Conservation (phyloP, 495 filamentous ascomycete species). For the Penicillium cosmopolitanum region DNA sequence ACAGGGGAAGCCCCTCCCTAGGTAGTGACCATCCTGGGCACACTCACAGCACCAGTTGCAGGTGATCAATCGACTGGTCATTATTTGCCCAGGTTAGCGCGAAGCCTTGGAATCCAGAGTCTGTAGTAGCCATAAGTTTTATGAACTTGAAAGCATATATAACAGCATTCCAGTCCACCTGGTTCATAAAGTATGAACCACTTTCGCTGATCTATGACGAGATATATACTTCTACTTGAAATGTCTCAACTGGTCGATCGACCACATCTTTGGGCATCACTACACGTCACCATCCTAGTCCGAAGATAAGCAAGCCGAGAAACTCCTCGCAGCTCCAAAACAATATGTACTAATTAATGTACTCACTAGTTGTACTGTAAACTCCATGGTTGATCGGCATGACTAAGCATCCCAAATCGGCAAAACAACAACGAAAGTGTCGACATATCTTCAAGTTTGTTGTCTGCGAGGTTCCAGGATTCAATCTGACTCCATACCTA, state of each 20-base stretch:
- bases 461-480: neutral
- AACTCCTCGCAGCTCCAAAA: constrained; percentile 4
- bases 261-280: neutral
- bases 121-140: too few relatives aligned
- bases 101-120: too few relatives aligned
- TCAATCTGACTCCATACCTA: constrained; percentile 1
- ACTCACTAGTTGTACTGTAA: neutral
- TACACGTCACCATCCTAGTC: neutral
- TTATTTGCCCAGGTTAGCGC: too few relatives aligned
- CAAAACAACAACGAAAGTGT: constrained; percentile 20
- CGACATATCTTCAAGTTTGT: neutral
- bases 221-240: neutral
- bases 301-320: too few relatives aligned
- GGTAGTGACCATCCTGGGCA: neutral
- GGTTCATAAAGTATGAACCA: too few relatives aligned
- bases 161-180: too few relatives aligned
- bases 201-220: neutral
- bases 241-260: constrained; percentile 13
- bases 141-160: too few relatives aligned
- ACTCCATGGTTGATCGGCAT: constrained; percentile 17
- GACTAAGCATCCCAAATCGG: constrained; percentile 26
- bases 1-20: neutral
- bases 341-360: neutral
- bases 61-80: neutral
- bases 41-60: neutral